phyloP scores from a whole-genome alignment of 305 asterid species.

The Fraxinus dipetala region DNA sequence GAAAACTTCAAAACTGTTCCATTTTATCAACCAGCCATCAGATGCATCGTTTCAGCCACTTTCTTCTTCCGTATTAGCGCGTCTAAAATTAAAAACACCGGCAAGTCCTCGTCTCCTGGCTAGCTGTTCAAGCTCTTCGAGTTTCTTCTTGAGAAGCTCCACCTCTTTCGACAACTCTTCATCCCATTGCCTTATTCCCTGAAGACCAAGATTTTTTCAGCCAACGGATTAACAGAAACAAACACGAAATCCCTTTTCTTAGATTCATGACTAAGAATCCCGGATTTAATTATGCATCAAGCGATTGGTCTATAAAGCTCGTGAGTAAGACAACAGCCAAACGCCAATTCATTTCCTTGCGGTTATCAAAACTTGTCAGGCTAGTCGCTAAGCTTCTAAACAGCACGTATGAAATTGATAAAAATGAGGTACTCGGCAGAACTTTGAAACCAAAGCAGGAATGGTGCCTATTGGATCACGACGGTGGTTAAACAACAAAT shows the following conservation, averaged over 20 bases:
- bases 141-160: slow-evolving; percentile 56
- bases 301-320: too few relatives aligned
- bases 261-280: neutral
- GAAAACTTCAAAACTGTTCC: neutral
- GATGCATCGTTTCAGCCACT: slow-evolving; percentile 3
- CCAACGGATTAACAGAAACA: neutral
- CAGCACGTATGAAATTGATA: too few relatives aligned
- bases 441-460: too few relatives aligned
- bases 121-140: slow-evolving; percentile 66
- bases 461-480: too few relatives aligned
- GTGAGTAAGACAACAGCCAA: too few relatives aligned
- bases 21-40: neutral
- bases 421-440: too few relatives aligned
- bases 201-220: slow-evolving; percentile 18
- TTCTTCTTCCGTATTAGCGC: slow-evolving; percentile 46
- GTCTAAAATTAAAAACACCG: slow-evolving; percentile 55
- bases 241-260: neutral
- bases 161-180: slow-evolving; percentile 63
- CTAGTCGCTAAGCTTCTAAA: neutral
- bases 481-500: too few relatives aligned
- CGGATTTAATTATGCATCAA: neutral
- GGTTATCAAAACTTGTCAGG: too few relatives aligned
- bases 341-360: too few relatives aligned
- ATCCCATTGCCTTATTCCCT: slow-evolving; percentile 67
- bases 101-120: slow-evolving; percentile 66